Evolutionary conservation across 202 grass and related monocot species (phyloP).

Genomic region (Panicum hallii): DNA sequence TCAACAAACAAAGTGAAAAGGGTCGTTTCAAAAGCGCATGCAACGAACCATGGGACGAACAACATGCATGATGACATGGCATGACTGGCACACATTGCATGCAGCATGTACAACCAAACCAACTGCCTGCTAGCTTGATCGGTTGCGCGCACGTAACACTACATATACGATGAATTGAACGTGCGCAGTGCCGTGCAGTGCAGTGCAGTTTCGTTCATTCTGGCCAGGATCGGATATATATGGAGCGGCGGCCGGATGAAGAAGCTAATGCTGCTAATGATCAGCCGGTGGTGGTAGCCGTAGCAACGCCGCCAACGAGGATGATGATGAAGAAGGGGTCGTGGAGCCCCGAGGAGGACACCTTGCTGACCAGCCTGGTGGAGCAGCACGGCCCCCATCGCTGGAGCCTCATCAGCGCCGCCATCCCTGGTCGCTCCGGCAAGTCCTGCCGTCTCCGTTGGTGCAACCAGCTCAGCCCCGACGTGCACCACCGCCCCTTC

Average conservation of each 20-base stretch:
- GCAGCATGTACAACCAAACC: neutral
- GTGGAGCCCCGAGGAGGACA: slow-evolving; percentile 16
- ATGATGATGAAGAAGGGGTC: slow-evolving; percentile 4
- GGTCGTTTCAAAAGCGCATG: neutral
- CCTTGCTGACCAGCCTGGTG: neutral
- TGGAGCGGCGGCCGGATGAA: too few species aligned
- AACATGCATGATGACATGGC: neutral
- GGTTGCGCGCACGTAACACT: neutral
- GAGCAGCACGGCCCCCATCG: slow-evolving; percentile 54
- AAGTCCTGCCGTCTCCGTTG: slow-evolving; percentile 81
- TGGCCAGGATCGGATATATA: too few species aligned
- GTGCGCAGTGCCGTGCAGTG: neutral
- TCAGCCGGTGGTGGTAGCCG: too few species aligned
- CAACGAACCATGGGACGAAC: neutral
- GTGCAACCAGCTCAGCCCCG: slow-evolving; percentile 79
- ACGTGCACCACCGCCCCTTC: slow-evolving; percentile 68
- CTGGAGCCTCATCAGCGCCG: slow-evolving; percentile 70
- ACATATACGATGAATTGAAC: neutral
- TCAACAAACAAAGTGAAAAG: slow-evolving; percentile 23
- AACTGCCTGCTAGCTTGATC: neutral
- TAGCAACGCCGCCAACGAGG: neutral
- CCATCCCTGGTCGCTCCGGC: slow-evolving; percentile 59
- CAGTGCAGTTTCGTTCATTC: neutral
- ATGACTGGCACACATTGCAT: neutral
- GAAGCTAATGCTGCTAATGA: too few species aligned